These are phyloP conservation scores for Ilex aquifolium DNA, from an alignment of 257 asterid genomes.

Conservation along the genomic window DNA sequence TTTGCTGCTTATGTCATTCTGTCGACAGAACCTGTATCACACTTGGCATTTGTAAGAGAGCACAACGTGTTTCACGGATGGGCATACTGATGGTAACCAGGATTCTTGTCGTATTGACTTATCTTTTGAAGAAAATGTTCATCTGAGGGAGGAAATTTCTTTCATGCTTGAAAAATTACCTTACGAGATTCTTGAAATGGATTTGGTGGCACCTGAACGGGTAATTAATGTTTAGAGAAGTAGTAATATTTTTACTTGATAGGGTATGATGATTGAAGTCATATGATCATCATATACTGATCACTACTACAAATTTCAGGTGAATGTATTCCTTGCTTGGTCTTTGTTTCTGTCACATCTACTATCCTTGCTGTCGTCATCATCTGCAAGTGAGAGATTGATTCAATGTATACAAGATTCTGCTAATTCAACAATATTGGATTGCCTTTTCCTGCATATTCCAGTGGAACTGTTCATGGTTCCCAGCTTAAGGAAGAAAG, in stretches of 20 bases:
- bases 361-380: constrained; percentile 73
- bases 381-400: constrained; percentile 67
- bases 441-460: constrained; percentile 85
- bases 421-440: constrained; percentile 59
- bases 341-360: constrained; percentile 74
- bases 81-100: constrained; percentile 36
- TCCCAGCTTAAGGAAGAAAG: constrained; percentile 65
- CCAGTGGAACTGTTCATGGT: constrained; percentile 61
- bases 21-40: constrained; percentile 61
- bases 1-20: constrained; percentile 81
- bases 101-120: constrained; percentile 33
- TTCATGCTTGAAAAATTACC: constrained; percentile 55
- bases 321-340: constrained; percentile 77
- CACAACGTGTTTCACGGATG: constrained; percentile 23
- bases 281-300: constrained; percentile 2
- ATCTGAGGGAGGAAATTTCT: constrained; percentile 70
- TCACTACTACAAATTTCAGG: constrained; percentile 41
- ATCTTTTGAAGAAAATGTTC: constrained; percentile 50
- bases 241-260: not conserved
- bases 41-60: constrained; percentile 40
- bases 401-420: constrained; percentile 81
- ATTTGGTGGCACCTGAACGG: constrained; percentile 64
- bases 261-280: constrained; percentile 6
- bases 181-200: constrained; percentile 56
- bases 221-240: constrained; percentile 31